Conservation (phyloP, 345 rosid species). For the Rhizophora mangle region DNA sequence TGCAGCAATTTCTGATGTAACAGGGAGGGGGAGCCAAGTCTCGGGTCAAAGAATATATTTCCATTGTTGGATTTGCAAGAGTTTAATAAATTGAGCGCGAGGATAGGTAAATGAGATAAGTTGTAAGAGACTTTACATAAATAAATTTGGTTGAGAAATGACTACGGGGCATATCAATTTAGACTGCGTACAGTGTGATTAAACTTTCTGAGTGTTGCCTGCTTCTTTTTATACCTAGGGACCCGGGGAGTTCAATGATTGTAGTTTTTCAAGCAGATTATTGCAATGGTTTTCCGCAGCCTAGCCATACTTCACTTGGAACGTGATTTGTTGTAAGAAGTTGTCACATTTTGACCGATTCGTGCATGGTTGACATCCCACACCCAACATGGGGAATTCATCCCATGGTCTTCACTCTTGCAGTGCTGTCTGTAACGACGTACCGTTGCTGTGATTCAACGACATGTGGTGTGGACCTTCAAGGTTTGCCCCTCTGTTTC, state of each 20-base stretch:
- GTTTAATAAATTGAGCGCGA: slow-evolving; percentile 74
- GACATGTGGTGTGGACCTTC: slow-evolving; percentile 72
- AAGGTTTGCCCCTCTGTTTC: slow-evolving; percentile 38
- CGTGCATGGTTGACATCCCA: slow-evolving; percentile 53
- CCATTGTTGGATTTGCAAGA: slow-evolving; percentile 66
- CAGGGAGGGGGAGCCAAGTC: slow-evolving; percentile 43
- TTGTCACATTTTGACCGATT: background rate
- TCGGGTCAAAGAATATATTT: slow-evolving; percentile 67
- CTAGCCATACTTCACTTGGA: background rate
- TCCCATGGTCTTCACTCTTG: slow-evolving; percentile 57
- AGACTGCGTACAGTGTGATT: too few species aligned
- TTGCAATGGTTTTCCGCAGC: too few species aligned
- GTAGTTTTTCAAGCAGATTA: background rate
- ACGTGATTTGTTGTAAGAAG: too few species aligned
- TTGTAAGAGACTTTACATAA: too few species aligned
- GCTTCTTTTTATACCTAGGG: too few species aligned
- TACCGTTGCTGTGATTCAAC: slow-evolving; percentile 77
- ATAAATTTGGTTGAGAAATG: too few species aligned
- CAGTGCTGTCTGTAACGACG: slow-evolving; percentile 65
- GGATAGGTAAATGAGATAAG: slow-evolving; percentile 42
- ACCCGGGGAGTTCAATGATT: background rate
- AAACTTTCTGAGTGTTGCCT: background rate
- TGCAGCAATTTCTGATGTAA: background rate
- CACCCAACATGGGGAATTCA: slow-evolving; percentile 89
- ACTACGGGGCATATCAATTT: too few species aligned